Evolutionary conservation across 148 eudicot genomes (phyloP), one percentile per base, ranked within the genome.

Genomic region (Amaranthus cruentus): DNA sequence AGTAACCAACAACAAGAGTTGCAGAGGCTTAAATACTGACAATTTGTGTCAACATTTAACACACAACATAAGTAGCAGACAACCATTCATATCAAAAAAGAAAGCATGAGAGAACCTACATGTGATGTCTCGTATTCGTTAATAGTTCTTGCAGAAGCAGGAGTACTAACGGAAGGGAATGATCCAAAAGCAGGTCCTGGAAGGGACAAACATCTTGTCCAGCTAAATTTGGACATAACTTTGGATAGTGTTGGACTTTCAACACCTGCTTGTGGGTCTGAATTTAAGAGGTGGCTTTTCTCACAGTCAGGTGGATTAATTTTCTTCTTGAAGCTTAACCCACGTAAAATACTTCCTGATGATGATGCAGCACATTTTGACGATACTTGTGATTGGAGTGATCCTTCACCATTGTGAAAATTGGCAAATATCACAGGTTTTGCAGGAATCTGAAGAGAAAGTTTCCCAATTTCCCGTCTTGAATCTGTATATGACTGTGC

Each of bases 381-480:
- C 21, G 75, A 75, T 76, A 75, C 60, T 49, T 86, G 90, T 55
- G 87, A 73, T 49, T 83, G 85, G 56, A 82, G 71, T 61, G 81
- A 74, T 62, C 70, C 81, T 75, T 82, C 87, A 68, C 84, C 88
- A 55, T 79, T 85, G 46, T 80, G 84, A 65, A 83, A 77, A 62
- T 77, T 87, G 71, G 79, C 82, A 62, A 85, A 83, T 46, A 81
- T 75, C 54, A 71, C 55, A 69, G 86, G 83, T 74, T 83, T 88
- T 8, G 91, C 77, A 61, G 97, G 98, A 73, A 91, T 85, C 78
- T 88, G 90, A 75, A 91, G 96, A 77, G 89, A 88, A 68, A 89
- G 90, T 56, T 81, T 85, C 21, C 86, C 74, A 65, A 62, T 80
- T 71, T 76, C 76, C 51, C 73, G 74, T 78, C 73, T 86, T 72